phyloP scores from a whole-genome alignment of 495 filamentous ascomycete genomes.

The Hypoxylon fragiforme region DNA sequence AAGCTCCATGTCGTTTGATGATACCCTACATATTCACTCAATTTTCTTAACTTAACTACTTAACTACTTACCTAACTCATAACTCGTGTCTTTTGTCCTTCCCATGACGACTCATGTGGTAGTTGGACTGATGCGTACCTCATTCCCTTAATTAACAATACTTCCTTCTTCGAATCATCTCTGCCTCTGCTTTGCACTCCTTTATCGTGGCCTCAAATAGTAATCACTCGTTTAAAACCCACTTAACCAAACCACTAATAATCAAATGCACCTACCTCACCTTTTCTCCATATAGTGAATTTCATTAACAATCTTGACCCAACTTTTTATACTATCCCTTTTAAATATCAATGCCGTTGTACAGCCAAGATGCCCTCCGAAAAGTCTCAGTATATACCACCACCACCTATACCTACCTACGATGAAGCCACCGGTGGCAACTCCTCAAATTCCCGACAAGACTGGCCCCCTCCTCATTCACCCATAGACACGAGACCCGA shows the following conservation, averaged over 20 bases:
- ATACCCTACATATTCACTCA: no score
- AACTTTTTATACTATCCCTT: background rate
- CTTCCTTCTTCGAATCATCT: constrained; percentile 9
- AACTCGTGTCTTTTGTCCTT: constrained; percentile 10
- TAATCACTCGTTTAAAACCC: constrained; percentile 18
- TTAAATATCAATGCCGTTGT: constrained; percentile 25
- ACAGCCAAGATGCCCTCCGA: constrained; percentile 48
- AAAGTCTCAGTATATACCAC: constrained; percentile 59
- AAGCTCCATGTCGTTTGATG: constrained; percentile 17
- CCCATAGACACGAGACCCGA: constrained; percentile 40
- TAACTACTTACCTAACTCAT: constrained; percentile 15
- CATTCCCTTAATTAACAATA: constrained; percentile 15
- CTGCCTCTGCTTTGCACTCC: constrained; percentile 5
- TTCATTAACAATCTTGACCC: constrained; percentile 8
- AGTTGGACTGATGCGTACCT: constrained; percentile 7
- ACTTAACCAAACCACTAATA: constrained; percentile 1
- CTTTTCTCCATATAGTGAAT: constrained; percentile 1
- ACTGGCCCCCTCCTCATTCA: constrained; percentile 39
- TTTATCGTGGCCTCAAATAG: constrained; percentile 21
- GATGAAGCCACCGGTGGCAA: constrained; percentile 76
- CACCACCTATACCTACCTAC: constrained; percentile 87
- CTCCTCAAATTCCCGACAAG: constrained; percentile 38
- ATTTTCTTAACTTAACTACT: no score
- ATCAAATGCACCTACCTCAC: constrained; percentile 9
- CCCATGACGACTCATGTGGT: constrained; percentile 18